Evolutionary conservation across 1,284 basidiomycete genomes (phyloP), one percentile per base, ranked within the genome.

Genomic region (Polyporus tsugae): DNA sequence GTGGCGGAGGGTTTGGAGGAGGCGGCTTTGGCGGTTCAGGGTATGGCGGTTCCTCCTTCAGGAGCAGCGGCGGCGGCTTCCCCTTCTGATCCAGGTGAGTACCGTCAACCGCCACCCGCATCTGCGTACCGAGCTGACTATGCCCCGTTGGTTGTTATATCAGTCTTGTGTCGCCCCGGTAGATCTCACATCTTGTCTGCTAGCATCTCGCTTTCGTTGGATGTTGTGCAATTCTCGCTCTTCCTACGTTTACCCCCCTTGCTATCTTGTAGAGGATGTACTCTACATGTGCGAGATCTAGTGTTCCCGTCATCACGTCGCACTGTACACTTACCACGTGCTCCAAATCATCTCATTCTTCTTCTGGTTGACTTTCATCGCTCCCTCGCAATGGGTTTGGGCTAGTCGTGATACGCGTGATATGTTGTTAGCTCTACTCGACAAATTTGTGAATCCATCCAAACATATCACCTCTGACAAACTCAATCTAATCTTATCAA

Each of bases 1-100:
- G 60, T 17, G 70, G 70, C 36, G 72, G 75, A n/a, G 73, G 71
- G 0, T 71, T 67, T 29, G 68, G 49, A 6, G 67, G 59, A 1
- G 66, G 66, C 25, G 67, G 67, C 6, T 68, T 60, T 15, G 62
- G 70, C 25, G 60, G 60, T 15, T 62, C 57, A 22, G 52, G 46
- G 46, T 49, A 33, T n/a, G 53, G 68, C 3, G 68, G 68, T 11
- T 70, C 62, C 60, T 68, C 66, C 38, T 49, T 49, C 46, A 52
- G 62, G 41, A 65, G 63, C 29, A 60, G 57, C 57, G 64, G 49
- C 33, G 25, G 57, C 19, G 59, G 58, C n/a, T 60, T 41, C 58
- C 42, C 58, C 41, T 49, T 58, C 29, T 58, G 15, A 22, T 22
- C 6, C n/a, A n/a, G 35, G 41, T 19, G 59, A 22, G 42, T 17